These are phyloP conservation scores for Penicillium paxilli DNA, from an alignment of 495 filamentous ascomycete species.

Conservation along the genomic window DNA sequence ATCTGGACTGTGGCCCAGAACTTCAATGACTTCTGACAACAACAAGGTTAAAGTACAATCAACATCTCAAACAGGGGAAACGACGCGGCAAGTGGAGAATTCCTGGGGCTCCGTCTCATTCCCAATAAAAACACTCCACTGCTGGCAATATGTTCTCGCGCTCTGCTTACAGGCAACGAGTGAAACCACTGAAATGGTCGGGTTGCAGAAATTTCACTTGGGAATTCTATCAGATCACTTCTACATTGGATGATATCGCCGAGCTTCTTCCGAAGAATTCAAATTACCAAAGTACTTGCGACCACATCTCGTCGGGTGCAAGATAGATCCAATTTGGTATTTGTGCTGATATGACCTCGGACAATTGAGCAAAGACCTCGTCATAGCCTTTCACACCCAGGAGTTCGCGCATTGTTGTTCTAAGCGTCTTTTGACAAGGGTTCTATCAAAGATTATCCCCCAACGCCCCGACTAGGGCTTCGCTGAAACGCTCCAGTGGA, in stretches of 20 bases:
- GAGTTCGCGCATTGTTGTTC: too few relatives aligned
- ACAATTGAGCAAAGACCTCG: too few relatives aligned
- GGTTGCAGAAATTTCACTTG: background rate
- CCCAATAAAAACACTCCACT: background rate
- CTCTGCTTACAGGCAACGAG: background rate
- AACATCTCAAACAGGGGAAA: background rate
- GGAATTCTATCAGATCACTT: background rate
- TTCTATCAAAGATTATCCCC: too few relatives aligned
- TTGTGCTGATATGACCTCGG: too few relatives aligned
- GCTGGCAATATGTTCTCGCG: background rate
- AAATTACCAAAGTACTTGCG: too few relatives aligned
- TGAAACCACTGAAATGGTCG: background rate
- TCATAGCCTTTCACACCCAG: too few relatives aligned
- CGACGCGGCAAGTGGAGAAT: background rate
- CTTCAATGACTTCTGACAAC: too few relatives aligned
- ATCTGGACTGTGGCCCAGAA: too few relatives aligned
- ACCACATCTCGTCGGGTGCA: too few relatives aligned
- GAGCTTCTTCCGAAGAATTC: background rate
- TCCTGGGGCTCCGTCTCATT: background rate
- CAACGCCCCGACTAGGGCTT: constrained; percentile 4
- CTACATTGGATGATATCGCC: background rate
- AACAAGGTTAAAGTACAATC: too few relatives aligned
- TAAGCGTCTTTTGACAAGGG: background rate
- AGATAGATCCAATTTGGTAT: too few relatives aligned
- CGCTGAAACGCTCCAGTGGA: constrained; percentile 11